These are phyloP conservation scores for Rhizophagus clarus DNA, from an alignment of 192 early-diverging fungal genomes.

Conservation along the genomic window DNA sequence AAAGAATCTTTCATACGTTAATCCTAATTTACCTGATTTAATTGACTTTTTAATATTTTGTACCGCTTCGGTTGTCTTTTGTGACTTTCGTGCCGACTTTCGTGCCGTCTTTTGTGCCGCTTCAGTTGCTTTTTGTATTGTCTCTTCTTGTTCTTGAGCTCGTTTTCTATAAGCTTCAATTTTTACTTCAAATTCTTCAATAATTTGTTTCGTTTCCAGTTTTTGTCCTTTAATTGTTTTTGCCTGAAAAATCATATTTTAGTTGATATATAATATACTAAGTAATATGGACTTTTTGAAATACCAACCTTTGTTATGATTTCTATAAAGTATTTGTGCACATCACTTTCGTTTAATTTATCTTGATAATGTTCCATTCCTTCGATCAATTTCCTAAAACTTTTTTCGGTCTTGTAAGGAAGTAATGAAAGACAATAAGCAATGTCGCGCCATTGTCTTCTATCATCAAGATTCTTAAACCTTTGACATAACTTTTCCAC, in stretches of 20 bases:
- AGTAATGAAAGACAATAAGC: slow-evolving; percentile 89
- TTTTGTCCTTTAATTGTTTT: slow-evolving; percentile 66
- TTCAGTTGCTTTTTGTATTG: no score
- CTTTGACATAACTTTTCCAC: slow-evolving; percentile 96
- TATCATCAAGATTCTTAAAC: slow-evolving; percentile 80
- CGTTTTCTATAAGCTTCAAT: slow-evolving; percentile 63
- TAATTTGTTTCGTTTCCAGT: slow-evolving; percentile 71
- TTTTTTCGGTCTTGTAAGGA: slow-evolving; percentile 86
- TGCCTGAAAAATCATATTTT: slow-evolving; percentile 39
- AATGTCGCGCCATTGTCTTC: slow-evolving; percentile 90
- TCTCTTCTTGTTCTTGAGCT: no score
- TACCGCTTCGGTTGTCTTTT: no score
- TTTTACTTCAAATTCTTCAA: slow-evolving; percentile 88
- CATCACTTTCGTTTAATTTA: slow-evolving; percentile 82
- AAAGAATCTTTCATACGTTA: no score
- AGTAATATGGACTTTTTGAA: no score
- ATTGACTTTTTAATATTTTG: no score
- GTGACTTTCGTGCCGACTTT: no score
- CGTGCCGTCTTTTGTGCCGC: no score
- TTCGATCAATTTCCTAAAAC: slow-evolving; percentile 83
- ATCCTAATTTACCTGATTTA: no score
- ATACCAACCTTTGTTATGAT: slow-evolving; percentile 77
- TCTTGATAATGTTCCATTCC: slow-evolving; percentile 85
- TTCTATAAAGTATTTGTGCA: slow-evolving; percentile 86
- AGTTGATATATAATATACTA: background rate